These are phyloP conservation scores for Penicillium robsamsonii DNA, from an alignment of 495 filamentous ascomycete species.

Conservation along the genomic window DNA sequence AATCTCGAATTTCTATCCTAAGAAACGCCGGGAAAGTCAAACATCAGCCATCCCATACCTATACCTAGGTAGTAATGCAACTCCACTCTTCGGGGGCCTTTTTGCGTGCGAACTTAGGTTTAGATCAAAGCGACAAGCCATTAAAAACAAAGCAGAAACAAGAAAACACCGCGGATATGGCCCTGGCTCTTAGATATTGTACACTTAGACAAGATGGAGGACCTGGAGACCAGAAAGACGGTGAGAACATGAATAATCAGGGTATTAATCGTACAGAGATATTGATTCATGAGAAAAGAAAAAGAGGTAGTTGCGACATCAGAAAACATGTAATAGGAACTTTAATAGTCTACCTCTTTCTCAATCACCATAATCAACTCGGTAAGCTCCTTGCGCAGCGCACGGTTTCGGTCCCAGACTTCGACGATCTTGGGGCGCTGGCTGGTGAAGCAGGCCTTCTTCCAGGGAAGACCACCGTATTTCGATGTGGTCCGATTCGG, in stretches of 20 bases:
- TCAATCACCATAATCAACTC: conserved; percentile 48
- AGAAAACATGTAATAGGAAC: conserved; percentile 3
- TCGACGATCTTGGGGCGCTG: conserved; percentile 45
- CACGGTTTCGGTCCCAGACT: conserved; percentile 44
- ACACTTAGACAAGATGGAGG: conserved; percentile 6
- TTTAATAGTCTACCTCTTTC: conserved; percentile 42
- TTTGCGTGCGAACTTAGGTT: conserved; percentile 14
- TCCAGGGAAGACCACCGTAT: conserved; percentile 39
- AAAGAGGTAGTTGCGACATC: background rate
- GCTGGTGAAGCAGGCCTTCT: conserved; percentile 42
- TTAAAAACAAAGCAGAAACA: background rate
- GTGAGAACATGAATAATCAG: conserved; percentile 13
- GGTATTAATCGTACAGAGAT: conserved; percentile 29
- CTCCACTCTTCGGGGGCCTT: conserved; percentile 18
- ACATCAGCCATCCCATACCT: conserved; percentile 15
- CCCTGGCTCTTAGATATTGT: conserved; percentile 2
- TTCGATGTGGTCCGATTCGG: conserved; percentile 40
- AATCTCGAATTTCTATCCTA: conserved; percentile 14
- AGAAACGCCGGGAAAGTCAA: conserved; percentile 26
- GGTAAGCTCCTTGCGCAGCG: conserved; percentile 43
- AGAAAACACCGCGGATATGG: conserved; percentile 7
- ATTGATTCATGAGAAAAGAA: conserved; percentile 17
- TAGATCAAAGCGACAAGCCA: background rate
- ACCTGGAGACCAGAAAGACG: conserved; percentile 1
- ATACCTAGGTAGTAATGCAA: conserved; percentile 9